A percentile compares a stretch with the other conserved stretches of the same genome.
phyloP scores from a whole-genome alignment of 2,329 filamentous ascomycete genomes.

The Didymella pinodella region DNA sequence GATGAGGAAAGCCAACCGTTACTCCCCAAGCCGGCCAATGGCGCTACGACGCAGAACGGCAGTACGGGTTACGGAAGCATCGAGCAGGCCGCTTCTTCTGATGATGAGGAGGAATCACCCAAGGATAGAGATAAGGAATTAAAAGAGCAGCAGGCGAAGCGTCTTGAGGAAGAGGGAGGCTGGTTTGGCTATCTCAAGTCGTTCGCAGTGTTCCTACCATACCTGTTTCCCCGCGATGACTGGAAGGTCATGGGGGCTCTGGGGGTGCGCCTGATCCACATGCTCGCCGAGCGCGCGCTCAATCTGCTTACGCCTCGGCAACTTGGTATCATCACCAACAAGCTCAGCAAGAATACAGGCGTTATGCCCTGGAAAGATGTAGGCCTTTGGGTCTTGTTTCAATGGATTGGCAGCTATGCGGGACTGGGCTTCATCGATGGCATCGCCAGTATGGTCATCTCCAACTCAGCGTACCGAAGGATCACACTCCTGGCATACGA shows the following conservation, averaged over 20 bases:
- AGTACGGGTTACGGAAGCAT: conserved; percentile 49
- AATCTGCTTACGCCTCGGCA: conserved; percentile 83
- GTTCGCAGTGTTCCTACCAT: conserved; percentile 77
- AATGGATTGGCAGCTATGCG: conserved; percentile 60
- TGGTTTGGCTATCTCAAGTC: conserved; percentile 80
- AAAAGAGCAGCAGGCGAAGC: conserved; percentile 63
- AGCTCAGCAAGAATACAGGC: conserved; percentile 62
- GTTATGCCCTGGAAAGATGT: conserved; percentile 63
- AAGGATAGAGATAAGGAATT: conserved; percentile 62
- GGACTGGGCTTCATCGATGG: conserved; percentile 61
- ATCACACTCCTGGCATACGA: conserved; percentile 69
- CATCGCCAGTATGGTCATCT: conserved; percentile 63
- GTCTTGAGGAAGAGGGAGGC: conserved; percentile 75
- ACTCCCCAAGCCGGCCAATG: conserved; percentile 56
- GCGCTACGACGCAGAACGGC: conserved; percentile 51
- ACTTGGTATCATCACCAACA: conserved; percentile 79
- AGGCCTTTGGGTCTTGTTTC: conserved; percentile 57
- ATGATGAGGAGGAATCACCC: conserved; percentile 58
- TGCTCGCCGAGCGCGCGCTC: conserved; percentile 74
- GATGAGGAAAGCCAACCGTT: conserved; percentile 69
- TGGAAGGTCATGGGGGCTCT: conserved; percentile 72
- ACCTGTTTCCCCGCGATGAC: conserved; percentile 77
- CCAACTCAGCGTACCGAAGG: conserved; percentile 65
- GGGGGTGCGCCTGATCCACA: conserved; percentile 70
- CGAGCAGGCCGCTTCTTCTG: conserved; percentile 18